Base-by-base conservation (phyloP, 495 filamentous ascomycete species). In the Ramalina peruviana region DNA sequence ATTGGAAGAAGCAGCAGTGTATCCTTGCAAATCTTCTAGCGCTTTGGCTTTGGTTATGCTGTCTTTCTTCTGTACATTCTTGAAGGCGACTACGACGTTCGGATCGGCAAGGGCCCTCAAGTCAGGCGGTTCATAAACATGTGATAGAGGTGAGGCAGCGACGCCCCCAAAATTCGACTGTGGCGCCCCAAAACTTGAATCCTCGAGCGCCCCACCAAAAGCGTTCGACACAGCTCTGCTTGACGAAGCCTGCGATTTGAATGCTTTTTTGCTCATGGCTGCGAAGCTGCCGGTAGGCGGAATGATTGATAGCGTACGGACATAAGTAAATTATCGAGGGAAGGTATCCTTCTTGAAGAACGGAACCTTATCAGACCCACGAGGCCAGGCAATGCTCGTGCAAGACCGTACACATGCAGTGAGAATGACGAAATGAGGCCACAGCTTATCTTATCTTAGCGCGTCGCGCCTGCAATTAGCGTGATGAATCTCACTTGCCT, bases 1-100 rank as follows among this genome's bases (percentile, higher is more conserved):
- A 27, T 66, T 61, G 15, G 65, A 67, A 47, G 70, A 58, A 42
- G 71, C 49, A 46, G 66, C 62, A 55, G 70, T 49, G 58, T 82
- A 75, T 37, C 74, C 60, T 41, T 82, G 75, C 30, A 99, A 62
- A 39, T 95, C 90, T 48, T 97, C 90, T 44, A 99, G 62, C 0
- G 88, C 92, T 62, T 93, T 95, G n/a, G 82, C 73, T 57, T 93
- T 90, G 25, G 93, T 99, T 13, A 78, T 90, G 50, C 82, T 82
- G 68, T 95, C 89, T 64, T 88, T 94, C 68, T 97, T 99, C 42
- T 79, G 74, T 15, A 95, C 71, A 57, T 89, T 93, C 62, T 96
- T 94, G 71, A 94, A 89, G 19, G 82, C 75, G 9, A 99, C 88
- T 13, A 86, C 77, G 43, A 92, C 69, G 58, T 88, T 84, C 26